phyloP scores from a whole-genome alignment of 345 rosid species.

The Syzygium aromaticum region DNA sequence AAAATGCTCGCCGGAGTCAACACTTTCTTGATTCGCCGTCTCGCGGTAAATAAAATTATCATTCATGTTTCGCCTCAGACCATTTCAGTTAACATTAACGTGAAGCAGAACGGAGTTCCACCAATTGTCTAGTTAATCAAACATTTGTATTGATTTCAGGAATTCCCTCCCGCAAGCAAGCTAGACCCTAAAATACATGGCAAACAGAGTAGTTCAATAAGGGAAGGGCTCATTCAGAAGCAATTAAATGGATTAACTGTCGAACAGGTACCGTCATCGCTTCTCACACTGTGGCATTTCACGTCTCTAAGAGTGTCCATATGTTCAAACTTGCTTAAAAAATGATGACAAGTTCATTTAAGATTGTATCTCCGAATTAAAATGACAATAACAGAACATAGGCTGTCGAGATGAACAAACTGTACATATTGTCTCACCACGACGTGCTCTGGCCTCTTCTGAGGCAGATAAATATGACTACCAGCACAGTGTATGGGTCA shows the following conservation, averaged over 20 bases:
- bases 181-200: constrained; percentile 50
- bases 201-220: constrained; percentile 53
- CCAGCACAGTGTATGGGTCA: constrained; percentile 49
- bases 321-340: background rate
- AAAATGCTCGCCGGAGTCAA: constrained; percentile 12
- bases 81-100: background rate
- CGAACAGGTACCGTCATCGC: constrained; percentile 17
- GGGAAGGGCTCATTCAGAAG: constrained; percentile 32
- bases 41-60: background rate
- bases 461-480: constrained; percentile 50
- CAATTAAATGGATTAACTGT: constrained; percentile 58
- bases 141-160: constrained; percentile 2
- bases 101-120: background rate
- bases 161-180: constrained; percentile 64
- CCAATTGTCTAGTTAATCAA: background rate
- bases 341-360: background rate
- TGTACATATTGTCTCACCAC: constrained; percentile 27
- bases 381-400: constrained; percentile 1
- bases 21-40: constrained; percentile 16
- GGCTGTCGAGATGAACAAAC: constrained; percentile 49
- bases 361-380: background rate
- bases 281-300: background rate
- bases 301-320: background rate
- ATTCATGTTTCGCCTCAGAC: background rate
- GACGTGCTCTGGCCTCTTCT: constrained; percentile 56